A percentile compares a stretch with the other conserved stretches of the same genome.
Conservation (phyloP, 345 rosid species). For the Pugionium cornutum region DNA sequence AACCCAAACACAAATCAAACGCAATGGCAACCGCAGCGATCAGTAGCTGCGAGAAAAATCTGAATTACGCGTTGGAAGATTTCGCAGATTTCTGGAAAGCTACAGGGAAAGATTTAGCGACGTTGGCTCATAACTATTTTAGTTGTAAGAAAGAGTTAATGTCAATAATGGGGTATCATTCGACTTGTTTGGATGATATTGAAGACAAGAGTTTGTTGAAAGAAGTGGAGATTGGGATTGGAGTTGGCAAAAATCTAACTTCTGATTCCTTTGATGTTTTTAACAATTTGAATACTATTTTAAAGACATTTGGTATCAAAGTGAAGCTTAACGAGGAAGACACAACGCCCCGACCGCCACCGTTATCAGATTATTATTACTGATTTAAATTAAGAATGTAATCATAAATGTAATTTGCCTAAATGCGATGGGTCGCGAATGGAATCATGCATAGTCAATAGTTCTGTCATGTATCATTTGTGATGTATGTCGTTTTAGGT, state of each 20-base stretch:
- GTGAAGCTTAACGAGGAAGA: constrained; percentile 39
- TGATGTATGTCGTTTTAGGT: constrained; percentile 33
- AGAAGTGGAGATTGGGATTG: constrained; percentile 35
- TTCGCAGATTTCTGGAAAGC: constrained; percentile 29
- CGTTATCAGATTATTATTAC: constrained; percentile 34
- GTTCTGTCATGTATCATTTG: constrained; percentile 8
- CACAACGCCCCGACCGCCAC: constrained; percentile 37
- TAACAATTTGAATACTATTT: constrained; percentile 24
- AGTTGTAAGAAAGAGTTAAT: constrained; percentile 31
- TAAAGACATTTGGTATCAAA: constrained; percentile 35
- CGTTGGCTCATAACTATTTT: constrained; percentile 34
- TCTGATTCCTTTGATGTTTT: constrained; percentile 31
- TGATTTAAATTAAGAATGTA: not conserved
- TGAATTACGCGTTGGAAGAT: constrained; percentile 37
- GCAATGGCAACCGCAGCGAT: constrained; percentile 5
- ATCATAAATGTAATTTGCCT: not conserved
- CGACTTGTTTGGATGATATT: constrained; percentile 40
- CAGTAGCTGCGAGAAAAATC: constrained; percentile 32
- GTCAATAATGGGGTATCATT: constrained; percentile 35
- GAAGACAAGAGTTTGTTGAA: constrained; percentile 25
- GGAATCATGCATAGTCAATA: constrained; percentile 21
- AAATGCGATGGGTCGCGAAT: constrained; percentile 21
- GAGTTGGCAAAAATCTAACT: constrained; percentile 29
- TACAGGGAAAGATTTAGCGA: constrained; percentile 26
- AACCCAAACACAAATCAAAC: constrained; percentile 34